These are phyloP conservation scores for Rhynchosporium graminicola DNA, from an alignment of 2,329 filamentous ascomycete species.

Conservation along the genomic window DNA sequence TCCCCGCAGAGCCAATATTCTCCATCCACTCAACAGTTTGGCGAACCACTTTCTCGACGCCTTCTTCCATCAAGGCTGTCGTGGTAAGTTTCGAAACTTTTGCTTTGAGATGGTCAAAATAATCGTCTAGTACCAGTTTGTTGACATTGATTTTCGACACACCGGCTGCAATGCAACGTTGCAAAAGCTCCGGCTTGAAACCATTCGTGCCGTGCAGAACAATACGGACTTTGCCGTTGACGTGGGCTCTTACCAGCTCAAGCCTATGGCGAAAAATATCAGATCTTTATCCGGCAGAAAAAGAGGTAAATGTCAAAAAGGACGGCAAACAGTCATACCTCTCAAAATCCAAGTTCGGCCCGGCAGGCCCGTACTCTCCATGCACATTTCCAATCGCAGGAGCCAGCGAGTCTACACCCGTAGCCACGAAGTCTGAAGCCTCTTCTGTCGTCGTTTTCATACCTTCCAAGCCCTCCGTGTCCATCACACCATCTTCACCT, in stretches of 20 bases:
- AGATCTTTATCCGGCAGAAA: not conserved
- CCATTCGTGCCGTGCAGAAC: constrained; percentile 59
- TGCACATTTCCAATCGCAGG: constrained; percentile 70
- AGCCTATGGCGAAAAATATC: constrained; percentile 38
- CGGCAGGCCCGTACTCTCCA: constrained; percentile 53
- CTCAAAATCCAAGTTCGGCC: constrained; percentile 45
- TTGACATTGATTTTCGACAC: constrained; percentile 59
- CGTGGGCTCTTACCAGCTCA: constrained; percentile 40
- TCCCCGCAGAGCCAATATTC: constrained; percentile 47
- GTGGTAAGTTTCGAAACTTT: constrained; percentile 39
- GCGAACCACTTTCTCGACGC: constrained; percentile 45
- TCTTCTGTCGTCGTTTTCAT: constrained; percentile 64
- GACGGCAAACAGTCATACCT: constrained; percentile 36
- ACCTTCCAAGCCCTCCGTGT: constrained; percentile 63
- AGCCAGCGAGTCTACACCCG: constrained; percentile 66
- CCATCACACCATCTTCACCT: constrained; percentile 73
- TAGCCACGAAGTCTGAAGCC: constrained; percentile 61
- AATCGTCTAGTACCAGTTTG: constrained; percentile 53
- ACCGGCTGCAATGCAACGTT: constrained; percentile 51
- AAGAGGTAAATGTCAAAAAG: not conserved
- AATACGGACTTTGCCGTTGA: constrained; percentile 46
- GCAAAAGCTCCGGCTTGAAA: constrained; percentile 52
- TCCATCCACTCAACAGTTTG: constrained; percentile 36
- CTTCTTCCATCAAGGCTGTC: constrained; percentile 44
- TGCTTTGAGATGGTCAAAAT: constrained; percentile 44